These are phyloP conservation scores for Tetrahymena elliotti DNA, from an alignment of 73 alveolate genomes.

Conservation along the genomic window DNA sequence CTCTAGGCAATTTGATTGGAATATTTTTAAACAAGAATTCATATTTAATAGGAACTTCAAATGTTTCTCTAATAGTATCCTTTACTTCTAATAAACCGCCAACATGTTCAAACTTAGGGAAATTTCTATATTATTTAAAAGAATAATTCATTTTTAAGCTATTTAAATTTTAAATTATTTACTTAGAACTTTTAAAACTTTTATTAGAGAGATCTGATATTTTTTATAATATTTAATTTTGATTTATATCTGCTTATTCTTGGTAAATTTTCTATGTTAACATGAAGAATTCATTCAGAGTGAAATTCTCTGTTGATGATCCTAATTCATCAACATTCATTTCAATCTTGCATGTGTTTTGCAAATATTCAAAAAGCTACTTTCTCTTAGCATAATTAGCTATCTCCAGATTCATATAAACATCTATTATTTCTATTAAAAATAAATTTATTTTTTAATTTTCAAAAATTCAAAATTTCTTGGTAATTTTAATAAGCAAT, in stretches of 20 bases:
- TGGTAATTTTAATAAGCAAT: too few species aligned
- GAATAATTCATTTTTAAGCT: too few species aligned
- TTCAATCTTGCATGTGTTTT: not conserved
- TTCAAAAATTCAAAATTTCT: not conserved
- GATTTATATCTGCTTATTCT: not conserved
- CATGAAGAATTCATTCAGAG: not conserved
- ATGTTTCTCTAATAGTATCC: slow-evolving; percentile 50
- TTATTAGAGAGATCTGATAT: not conserved
- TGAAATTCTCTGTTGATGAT: not conserved
- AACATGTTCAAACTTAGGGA: slow-evolving; percentile 41
- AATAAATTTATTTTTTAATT: not conserved
- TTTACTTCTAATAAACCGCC: slow-evolving; percentile 65
- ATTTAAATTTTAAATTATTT: not conserved
- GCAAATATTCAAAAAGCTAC: not conserved
- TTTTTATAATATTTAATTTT: not conserved
- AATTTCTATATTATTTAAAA: not conserved
- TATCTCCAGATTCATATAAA: not conserved
- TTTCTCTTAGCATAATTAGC: not conserved
- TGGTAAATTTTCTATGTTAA: not conserved
- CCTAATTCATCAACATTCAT: not conserved
- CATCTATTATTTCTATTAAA: not conserved
- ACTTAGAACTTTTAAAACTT: not conserved
- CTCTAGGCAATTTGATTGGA: slow-evolving; percentile 45
- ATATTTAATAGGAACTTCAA: slow-evolving; percentile 49
- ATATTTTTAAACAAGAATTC: slow-evolving; percentile 47